Evolutionary conservation across 148 eudicot genomes (phyloP), one percentile per base, ranked within the genome.

Genomic region (Polygonum maritimum): DNA sequence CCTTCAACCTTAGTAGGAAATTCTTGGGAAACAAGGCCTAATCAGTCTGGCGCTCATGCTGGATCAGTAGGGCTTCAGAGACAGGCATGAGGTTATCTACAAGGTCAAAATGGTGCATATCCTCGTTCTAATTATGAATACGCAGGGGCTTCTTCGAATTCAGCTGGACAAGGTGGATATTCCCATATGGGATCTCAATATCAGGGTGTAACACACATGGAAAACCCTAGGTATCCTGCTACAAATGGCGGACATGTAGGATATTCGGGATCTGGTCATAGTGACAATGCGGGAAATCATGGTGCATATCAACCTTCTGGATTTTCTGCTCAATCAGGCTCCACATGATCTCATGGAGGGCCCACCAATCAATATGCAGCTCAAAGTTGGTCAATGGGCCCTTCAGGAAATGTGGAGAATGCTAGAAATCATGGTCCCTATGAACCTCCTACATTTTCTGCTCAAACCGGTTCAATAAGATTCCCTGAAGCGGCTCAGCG

Each of bases 41-140:
- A 60, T 60, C 69, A 60, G 38, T 12, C 16, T 67, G 71, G 44
- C 1, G 45, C 21, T 67, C 40, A 36, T 67, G 21, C 71, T 15
- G 71, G 71, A 67, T 67, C 71, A 67, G 38, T 60, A 31, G 38
- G 69, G 11, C 7, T 58, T 8, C 67, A 58, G 67, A 58, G 55
- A 18, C 55, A 51, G 55, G 19, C 18, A 48, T 18, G 52, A 2
- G n/a, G n/a, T 57, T 22, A 57, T 57, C 33, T 16, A 38, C 69
- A 60, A 60, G 69, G 69, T 13, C 38, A 60, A 38, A 60, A 31
- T 3, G 5, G 38, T 2, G 18, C 69, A 60, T 60, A 9, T 60
- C 5, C 35, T 22, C 69, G 16, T 16, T 31, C 69, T 60, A 18
- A 54, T 54, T 26, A 60, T 60, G 38, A 60, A 31, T 60, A 1